Base-by-base conservation (phyloP, 345 rosid species). In the Mercurialis annua region DNA sequence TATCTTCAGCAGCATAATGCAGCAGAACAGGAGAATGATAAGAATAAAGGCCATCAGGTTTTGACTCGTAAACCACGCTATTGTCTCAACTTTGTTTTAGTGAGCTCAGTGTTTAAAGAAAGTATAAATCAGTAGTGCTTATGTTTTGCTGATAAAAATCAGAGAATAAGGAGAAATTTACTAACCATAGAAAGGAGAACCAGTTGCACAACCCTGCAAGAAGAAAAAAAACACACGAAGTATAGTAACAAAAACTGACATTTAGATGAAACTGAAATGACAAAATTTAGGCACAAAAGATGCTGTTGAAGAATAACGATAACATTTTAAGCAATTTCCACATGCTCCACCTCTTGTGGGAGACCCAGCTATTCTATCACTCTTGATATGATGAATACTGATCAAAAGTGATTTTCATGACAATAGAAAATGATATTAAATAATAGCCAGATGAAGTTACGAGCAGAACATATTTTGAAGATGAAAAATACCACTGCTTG, bases 111-210 rank as follows among this genome's bases (percentile, higher is more conserved):
- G n/a, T n/a, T n/a, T n/a, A n/a, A n/a, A n/a, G n/a, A n/a, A 42
- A 61, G 6, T 60, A 14, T 14, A 36, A 40, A 38, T 36, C 14
- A 8, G 16, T 24, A 18, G 3, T 11, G 52, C 30, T 12, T 16
- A 31, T 58, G 47, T 27, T 21, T 34, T 10, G 14, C 21, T 15
- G 42, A 14, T n/a, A 10, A 43, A 36, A 43, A 27, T 31, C 48
- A 20, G 27, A 6, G 9, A 52, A 62, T 21, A 17, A 59, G 34
- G 27, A 21, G 44, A 50, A 49, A 51, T 21, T 36, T 14, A 30
- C 71, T 59, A 0, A 66, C 71, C 66, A 17, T 47, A 15, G 36
- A 66, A 72, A 26, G 54, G 40, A 20, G 71, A 61, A 46, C 20
- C 55, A 10, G 38, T 5, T n/a, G 14, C 30, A 12, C 4, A 34